These are phyloP conservation scores for Nakazawaea peltata DNA, from an alignment of 805 yeast genomes.

Conservation along the genomic window DNA sequence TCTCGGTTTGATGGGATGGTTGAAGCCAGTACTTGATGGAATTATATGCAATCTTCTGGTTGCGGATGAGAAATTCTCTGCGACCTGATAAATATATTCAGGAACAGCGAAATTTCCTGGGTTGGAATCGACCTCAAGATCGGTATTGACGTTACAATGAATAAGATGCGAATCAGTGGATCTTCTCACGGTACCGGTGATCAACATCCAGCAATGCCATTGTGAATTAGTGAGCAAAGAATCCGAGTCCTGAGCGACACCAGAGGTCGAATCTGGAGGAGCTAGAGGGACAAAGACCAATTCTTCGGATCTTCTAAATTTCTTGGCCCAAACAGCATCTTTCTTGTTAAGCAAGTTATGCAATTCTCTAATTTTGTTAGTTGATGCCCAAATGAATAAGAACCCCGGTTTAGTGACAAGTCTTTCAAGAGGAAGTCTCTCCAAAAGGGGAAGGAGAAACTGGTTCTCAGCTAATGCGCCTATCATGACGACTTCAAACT, in stretches of 20 bases:
- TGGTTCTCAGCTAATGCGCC: constrained; percentile 79
- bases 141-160: constrained; percentile 90
- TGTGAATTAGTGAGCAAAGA: constrained; percentile 65
- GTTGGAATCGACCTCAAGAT: constrained; percentile 58
- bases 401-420: constrained; percentile 83
- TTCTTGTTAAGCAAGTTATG: constrained; percentile 40
- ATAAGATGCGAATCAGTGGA: constrained; percentile 77
- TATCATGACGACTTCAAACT: constrained; percentile 87
- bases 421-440: constrained; percentile 61
- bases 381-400: constrained; percentile 81
- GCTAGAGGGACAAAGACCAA: constrained; percentile 70
- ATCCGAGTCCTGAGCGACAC: too few species aligned
- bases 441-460: constrained; percentile 51
- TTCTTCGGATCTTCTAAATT: constrained; percentile 85
- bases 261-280: too few species aligned
- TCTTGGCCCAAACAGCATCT: constrained; percentile 42
- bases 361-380: constrained; percentile 59
- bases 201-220: constrained; percentile 99
- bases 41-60: constrained; percentile 78
- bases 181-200: constrained; percentile 88
- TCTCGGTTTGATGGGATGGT: constrained; percentile 56
- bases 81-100: constrained; percentile 65
- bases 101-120: constrained; percentile 46
- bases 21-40: constrained; percentile 62
- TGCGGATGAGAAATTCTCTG: constrained; percentile 84